These are phyloP conservation scores for Pleurotus salmoneostramineus DNA, from an alignment of 768 basidiomycete genomes.

Conservation along the genomic window DNA sequence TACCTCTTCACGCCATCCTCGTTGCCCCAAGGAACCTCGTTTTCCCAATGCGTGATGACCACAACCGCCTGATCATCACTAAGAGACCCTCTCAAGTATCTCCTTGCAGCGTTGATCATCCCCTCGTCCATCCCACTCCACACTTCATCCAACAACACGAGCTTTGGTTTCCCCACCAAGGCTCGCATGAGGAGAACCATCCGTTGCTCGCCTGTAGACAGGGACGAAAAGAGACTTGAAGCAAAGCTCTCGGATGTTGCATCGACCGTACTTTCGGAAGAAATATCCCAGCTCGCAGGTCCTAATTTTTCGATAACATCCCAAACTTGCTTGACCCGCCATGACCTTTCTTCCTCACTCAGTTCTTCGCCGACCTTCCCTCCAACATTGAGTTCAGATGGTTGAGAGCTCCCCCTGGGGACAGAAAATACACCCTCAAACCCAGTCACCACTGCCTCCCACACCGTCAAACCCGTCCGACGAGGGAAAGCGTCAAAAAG, in stretches of 20 bases:
- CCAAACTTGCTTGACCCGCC: constrained; percentile 37
- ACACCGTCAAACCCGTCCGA: constrained; percentile 59
- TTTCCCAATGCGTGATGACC: constrained; percentile 88
- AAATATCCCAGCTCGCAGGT: constrained; percentile 43
- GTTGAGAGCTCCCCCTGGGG: constrained; percentile 30
- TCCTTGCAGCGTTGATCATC: constrained; percentile 64
- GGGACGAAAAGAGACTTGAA: constrained; percentile 49
- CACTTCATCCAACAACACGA: constrained; percentile 88
- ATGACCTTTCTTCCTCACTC: constrained; percentile 14
- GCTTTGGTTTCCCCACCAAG: constrained; percentile 64
- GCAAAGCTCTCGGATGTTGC: constrained; percentile 39
- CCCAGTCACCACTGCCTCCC: constrained; percentile 83
- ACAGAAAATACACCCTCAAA: constrained; percentile 74
- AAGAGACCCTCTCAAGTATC: constrained; percentile 55
- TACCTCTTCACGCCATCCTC: constrained; percentile 47
- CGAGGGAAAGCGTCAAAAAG: constrained; percentile 89
- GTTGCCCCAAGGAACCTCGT: constrained; percentile 80
- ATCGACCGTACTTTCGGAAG: not conserved
- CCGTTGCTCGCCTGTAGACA: constrained; percentile 74
- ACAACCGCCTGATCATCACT: constrained; percentile 69
- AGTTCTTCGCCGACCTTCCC: constrained; percentile 25
- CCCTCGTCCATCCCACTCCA: constrained; percentile 89
- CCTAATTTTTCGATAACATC: constrained; percentile 65
- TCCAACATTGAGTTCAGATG: constrained; percentile 34
- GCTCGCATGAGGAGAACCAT: constrained; percentile 84